Evolutionary conservation across 345 rosid species (phyloP), one percentile per base, ranked within the genome.

Genomic region (Clarkia xantiana): DNA sequence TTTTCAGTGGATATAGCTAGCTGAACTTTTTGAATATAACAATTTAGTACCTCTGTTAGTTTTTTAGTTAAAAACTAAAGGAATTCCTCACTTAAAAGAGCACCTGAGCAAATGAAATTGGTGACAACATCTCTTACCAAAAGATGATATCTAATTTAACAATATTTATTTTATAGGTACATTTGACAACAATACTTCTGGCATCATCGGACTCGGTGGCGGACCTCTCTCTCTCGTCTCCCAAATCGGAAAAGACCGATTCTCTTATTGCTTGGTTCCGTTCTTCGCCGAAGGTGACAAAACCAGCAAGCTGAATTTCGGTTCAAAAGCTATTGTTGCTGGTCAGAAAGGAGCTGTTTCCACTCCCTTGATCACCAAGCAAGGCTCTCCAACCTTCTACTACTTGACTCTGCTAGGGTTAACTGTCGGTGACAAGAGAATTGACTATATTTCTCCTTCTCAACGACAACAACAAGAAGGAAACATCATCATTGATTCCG

Each of bases 261-360:
- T 85, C 52, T 75, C 91, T 0, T 79, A 82, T 51, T 77, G 85
- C 56, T 62, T 86, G 59, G 72, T 76, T 1, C 72, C 71, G 44
- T 20, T 57, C 40, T 45, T 50, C 15, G 40, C 62, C 10, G 13
- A 57, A 7, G 54, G 51, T 12, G 14, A 40, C n/a, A 55, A 42
- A 0, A 54, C 69, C 9, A 74, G 85, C 60, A 69, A 55, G 52
- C 55, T 40, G 25, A 43, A 15, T 23, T 59, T 22, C 34, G 68
- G 57, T 45, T 19, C 53, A 2, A 42, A 56, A 10, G 67, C 55
- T 9, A 10, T 22, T 10, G 53, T 70, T 50, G 20, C 59, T 0
- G 65, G 66, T n/a, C n/a, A n/a, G 1, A 7, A 51, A 0, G 23
- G 53, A 0, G 62, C 57, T 8, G 57, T 62, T 22, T 51, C 76